These are phyloP conservation scores for Paramecium bursaria DNA, from an alignment of 73 alveolate genomes.

Conservation along the genomic window DNA sequence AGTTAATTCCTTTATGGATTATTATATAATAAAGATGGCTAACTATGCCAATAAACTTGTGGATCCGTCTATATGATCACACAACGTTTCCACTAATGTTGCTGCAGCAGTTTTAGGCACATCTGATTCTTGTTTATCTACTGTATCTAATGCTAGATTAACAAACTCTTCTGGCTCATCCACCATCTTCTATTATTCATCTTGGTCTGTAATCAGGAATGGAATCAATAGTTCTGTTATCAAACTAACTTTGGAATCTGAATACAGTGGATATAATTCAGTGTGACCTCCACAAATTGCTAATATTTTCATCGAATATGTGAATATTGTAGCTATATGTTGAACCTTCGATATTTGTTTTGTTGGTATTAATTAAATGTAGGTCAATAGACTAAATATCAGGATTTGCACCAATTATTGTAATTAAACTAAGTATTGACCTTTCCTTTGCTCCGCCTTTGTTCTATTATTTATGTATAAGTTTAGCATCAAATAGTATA, in stretches of 20 bases:
- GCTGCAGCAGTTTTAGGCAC: conserved; percentile 80
- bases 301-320: conserved; percentile 25
- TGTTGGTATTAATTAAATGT: conserved; percentile 1
- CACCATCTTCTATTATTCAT: conserved; percentile 69
- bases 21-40: conserved; percentile 63
- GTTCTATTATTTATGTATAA: conserved; percentile 16
- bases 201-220: conserved; percentile 71
- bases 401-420: conserved; percentile 1
- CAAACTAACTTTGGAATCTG: conserved; percentile 62
- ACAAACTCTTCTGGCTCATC: conserved; percentile 84
- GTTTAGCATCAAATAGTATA: conserved; percentile 6
- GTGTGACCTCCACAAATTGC: conserved; percentile 35
- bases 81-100: conserved; percentile 77
- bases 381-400: conserved; percentile 6
- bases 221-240: conserved; percentile 76
- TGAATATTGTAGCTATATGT: background rate
- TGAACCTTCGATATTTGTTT: conserved; percentile 10
- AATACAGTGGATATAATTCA: conserved; percentile 66
- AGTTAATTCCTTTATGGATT: conserved; percentile 37
- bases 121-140: conserved; percentile 77
- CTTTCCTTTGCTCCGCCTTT: conserved; percentile 38
- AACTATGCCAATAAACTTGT: conserved; percentile 70
- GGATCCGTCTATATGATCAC: conserved; percentile 83
- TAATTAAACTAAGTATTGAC: conserved; percentile 36
- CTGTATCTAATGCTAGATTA: conserved; percentile 76